phyloP scores from a whole-genome alignment of 192 early-diverging fungal species.

The Thoreauomyces humboldtii region DNA sequence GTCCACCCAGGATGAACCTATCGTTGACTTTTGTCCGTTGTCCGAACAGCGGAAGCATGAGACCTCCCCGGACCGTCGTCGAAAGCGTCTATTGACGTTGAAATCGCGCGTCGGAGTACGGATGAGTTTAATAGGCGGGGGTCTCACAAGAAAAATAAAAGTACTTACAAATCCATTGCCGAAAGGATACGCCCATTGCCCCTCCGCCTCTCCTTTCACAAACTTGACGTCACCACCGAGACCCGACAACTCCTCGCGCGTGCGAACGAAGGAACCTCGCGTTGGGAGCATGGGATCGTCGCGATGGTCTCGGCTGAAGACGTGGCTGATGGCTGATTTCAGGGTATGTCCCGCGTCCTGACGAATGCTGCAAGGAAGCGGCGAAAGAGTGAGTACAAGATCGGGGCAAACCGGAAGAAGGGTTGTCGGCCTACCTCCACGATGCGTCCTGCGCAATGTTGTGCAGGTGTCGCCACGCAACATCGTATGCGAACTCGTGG shows the following conservation, averaged over 20 bases:
- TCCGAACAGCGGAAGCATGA: constrained; percentile 55
- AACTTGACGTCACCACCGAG: constrained; percentile 80
- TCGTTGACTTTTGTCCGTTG: constrained; percentile 58
- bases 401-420: too few species aligned
- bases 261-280: constrained; percentile 48
- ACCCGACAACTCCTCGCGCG: constrained; percentile 69
- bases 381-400: too few species aligned
- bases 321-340: constrained; percentile 75
- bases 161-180: constrained; percentile 57
- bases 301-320: constrained; percentile 66
- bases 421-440: constrained; percentile 34
- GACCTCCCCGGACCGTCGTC: constrained; percentile 57
- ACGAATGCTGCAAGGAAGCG: constrained; percentile 55
- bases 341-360: constrained; percentile 78
- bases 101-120: not conserved
- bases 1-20: constrained; percentile 87
- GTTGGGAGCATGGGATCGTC: constrained; percentile 79
- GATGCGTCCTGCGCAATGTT: constrained; percentile 45
- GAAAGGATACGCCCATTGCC: constrained; percentile 59
- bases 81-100: constrained; percentile 32
- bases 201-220: constrained; percentile 66
- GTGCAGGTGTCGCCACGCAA: constrained; percentile 78
- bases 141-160: not conserved
- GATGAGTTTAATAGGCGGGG: not conserved
- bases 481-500: constrained; percentile 69